Base-by-base conservation (phyloP, 2,329 filamentous ascomycete species). In the Rhytidhysteron rufulum region DNA sequence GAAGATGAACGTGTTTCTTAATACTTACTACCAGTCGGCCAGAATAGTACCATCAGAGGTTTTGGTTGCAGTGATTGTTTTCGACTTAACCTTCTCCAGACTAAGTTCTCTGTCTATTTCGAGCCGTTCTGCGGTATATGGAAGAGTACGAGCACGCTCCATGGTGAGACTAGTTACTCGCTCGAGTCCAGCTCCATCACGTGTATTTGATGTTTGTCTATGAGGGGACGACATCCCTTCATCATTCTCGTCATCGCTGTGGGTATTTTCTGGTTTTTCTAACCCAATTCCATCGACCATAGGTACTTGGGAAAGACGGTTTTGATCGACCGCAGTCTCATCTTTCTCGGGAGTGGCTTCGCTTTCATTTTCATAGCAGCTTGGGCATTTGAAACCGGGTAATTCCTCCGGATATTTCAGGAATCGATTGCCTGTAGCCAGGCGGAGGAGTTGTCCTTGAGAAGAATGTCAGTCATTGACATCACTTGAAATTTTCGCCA, bases 361-460 rank as follows among this genome's bases (percentile, higher is more conserved):
- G n/a, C n/a, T n/a, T n/a, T 13, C 32, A 32, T 47, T 15, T 32
- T 21, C n/a, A 24, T 39, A 42, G 5, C 11, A 31, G 16, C 16
- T n/a, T 13, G 49, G 52, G 27, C 43, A 56, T 35, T 44, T 27
- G 39, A 54, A 58, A 13, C 35, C 52, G 4, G 44, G 34, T 20
- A 44, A 40, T 33, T 70, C 68, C 57, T 76, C 73, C 21, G 66
- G 62, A 43, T 73, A 76, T 41, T 66, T 51, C 21, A 75, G 61
- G 25, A 67, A 54, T 39, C 65, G 66, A 33, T 69, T 69, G 1
- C 60, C 47, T 3, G 70, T 69, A 13, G 70, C 39, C 25, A 63
- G 66, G 15, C 72, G 66, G n/a, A 74, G 44, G 13, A 70, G 17
- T 50, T 73, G 71, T 30, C 35, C n/a, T n/a, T n/a, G n/a, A n/a